These are phyloP conservation scores for Alnus rubra DNA, from an alignment of 306 rosid genomes.

Conservation along the genomic window DNA sequence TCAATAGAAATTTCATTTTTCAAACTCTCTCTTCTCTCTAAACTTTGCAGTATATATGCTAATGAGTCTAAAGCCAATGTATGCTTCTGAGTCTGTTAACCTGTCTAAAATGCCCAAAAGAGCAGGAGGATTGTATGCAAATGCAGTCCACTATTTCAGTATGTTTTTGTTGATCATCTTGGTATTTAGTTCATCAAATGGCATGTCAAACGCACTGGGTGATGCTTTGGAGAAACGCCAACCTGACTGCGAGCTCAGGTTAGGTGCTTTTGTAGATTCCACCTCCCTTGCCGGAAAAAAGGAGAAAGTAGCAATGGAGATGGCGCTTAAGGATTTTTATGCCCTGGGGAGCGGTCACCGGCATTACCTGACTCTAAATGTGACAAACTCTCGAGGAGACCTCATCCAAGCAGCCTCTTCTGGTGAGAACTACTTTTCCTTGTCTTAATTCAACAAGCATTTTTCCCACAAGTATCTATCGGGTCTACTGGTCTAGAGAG, in stretches of 20 bases:
- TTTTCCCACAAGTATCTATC: too few relatives aligned
- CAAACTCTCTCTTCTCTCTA: too few relatives aligned
- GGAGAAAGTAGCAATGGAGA: slow-evolving; percentile 13
- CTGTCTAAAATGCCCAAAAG: background rate
- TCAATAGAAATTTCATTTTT: too few relatives aligned
- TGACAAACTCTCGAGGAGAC: slow-evolving; percentile 17
- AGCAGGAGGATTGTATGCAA: background rate
- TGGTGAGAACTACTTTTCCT: background rate
- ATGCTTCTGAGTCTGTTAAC: too few relatives aligned
- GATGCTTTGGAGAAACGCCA: background rate
- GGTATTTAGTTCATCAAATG: background rate
- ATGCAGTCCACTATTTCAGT: background rate
- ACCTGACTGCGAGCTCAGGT: background rate
- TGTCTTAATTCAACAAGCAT: background rate
- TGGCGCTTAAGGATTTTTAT: slow-evolving; percentile 17
- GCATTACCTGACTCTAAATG: background rate
- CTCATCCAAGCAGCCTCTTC: slow-evolving; percentile 1
- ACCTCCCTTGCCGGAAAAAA: slow-evolving; percentile 13
- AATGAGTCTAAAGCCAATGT: background rate
- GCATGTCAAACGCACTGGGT: background rate
- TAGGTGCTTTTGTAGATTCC: slow-evolving; percentile 15
- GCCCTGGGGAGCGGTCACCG: background rate
- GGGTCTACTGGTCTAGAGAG: too few relatives aligned
- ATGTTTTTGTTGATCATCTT: background rate
- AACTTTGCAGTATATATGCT: too few relatives aligned